Conservation (phyloP, 2,329 filamentous ascomycete species). For the Colletotrichum tofieldiae region DNA sequence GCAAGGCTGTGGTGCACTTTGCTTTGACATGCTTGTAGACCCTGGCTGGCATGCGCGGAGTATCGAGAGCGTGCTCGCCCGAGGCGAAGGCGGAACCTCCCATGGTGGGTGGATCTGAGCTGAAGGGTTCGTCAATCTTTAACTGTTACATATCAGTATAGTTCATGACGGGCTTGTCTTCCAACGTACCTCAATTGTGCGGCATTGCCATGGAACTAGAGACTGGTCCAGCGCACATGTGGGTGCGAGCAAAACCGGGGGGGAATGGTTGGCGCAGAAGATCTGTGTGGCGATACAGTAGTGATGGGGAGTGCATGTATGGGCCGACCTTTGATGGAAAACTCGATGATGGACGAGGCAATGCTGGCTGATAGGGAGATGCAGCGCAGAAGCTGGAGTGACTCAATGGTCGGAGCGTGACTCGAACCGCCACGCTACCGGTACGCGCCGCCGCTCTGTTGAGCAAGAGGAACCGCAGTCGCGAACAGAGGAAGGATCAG, state of each 20-base stretch:
- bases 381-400: neutral
- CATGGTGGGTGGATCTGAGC: constrained; percentile 62
- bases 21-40: constrained; percentile 70
- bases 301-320: neutral
- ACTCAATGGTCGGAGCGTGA: neutral
- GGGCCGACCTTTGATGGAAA: neutral
- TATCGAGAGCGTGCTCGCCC: constrained; percentile 64
- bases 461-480: accelerated
- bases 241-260: neutral
- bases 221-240: neutral
- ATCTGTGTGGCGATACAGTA: neutral
- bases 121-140: neutral
- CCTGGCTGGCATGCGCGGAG: constrained; percentile 75
- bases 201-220: neutral
- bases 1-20: constrained; percentile 63
- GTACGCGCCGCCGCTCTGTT: neutral
- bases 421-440: neutral
- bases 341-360: neutral
- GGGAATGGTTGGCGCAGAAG: neutral
- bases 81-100: constrained; percentile 75
- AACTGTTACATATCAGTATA: neutral
- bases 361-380: neutral
- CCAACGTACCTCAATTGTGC: neutral
- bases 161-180: too few relatives aligned
- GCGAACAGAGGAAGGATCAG: neutral